Evolutionary conservation across 441 rosid species (phyloP).

Genomic region (Erysimum cheiri): DNA sequence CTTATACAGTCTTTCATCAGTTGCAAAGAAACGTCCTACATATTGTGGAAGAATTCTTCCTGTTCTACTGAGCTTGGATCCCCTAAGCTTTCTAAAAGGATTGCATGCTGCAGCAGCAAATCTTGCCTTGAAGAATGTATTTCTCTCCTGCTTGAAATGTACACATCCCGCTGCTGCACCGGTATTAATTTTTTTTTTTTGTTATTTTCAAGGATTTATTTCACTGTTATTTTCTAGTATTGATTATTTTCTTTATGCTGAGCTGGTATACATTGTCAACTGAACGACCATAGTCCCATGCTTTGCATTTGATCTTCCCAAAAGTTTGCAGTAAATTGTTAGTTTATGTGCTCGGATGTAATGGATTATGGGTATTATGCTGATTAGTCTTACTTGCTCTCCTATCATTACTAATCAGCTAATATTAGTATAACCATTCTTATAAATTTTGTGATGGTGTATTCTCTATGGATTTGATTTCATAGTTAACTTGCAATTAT

Average conservation of each 20-base stretch:
- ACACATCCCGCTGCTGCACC: conserved; percentile 95
- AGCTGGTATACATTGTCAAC: conserved; percentile 15
- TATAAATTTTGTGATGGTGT: conserved; percentile 6
- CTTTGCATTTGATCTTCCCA: conserved; percentile 23
- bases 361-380: conserved; percentile 13
- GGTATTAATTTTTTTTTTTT: conserved; percentile 56
- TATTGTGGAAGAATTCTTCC: conserved; percentile 94
- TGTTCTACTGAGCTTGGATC: conserved; percentile 91
- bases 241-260: conserved; percentile 5
- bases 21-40: conserved; percentile 92
- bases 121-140: conserved; percentile 80
- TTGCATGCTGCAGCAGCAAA: conserved; percentile 70
- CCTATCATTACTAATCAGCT: conserved; percentile 23
- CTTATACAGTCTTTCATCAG: conserved; percentile 74
- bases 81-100: conserved; percentile 70
- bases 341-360: conserved; percentile 19
- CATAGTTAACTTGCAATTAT: conserved; percentile 19
- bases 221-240: conserved; percentile 8
- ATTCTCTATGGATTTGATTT: conserved; percentile 16
- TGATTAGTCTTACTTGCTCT: conserved; percentile 26
- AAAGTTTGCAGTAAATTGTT: conserved; percentile 6
- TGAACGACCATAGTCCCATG: conserved; percentile 27
- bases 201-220: conserved; percentile 19
- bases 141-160: conserved; percentile 81
- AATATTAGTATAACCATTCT: conserved; percentile 22